Evolutionary conservation across 1,284 basidiomycete species (phyloP), one percentile per base, ranked within the genome.

Genomic region (Grifola frondosa): DNA sequence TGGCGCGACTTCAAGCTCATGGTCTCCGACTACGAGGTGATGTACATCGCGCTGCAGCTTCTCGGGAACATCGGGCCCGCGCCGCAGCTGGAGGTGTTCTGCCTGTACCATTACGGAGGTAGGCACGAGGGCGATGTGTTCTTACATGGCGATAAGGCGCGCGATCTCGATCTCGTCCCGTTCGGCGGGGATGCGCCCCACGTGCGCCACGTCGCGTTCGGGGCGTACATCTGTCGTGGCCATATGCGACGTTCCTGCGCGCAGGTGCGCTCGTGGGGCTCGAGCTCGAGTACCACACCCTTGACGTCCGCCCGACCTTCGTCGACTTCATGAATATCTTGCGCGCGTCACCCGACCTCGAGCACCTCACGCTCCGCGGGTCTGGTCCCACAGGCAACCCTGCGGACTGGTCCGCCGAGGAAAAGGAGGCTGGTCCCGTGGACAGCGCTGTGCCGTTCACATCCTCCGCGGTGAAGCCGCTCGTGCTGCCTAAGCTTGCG

Each of bases 151-250:
- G 76, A 75, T 2, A n/a, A n/a, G n/a, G 75, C 80, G 8, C 47
- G 46, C 21, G 34, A 44, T 9, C 56, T 56, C 42, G 25, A 49
- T 10, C 56, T 58, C 38, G 61, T 66, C 38, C 69, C 79, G 16
- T 80, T 81, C 60, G 58, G 63, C 50, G 75, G 77, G 45, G 52
- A 60, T 20, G 63, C 77, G 3, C 79, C 78, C 4, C 59, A 59
- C 5, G 60, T 81, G n/a, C 68, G 63, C 44, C 72, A 78, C 48
- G 68, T 81, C 36, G 77, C 77, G 15, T 64, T 83, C 30, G 80
- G 51, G 80, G 80, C 38, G 80, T 83, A 45, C 81, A 81, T 56
- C 68, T 83, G 30, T 72, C 75, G 4, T 82, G 79, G 79, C n/a
- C n/a, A n/a, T n/a, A n/a, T n/a, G 65, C 72, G 15, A 70, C 73